These are phyloP conservation scores for Capsicum rhomboideum DNA, from an alignment of 257 asterid genomes.

Conservation along the genomic window DNA sequence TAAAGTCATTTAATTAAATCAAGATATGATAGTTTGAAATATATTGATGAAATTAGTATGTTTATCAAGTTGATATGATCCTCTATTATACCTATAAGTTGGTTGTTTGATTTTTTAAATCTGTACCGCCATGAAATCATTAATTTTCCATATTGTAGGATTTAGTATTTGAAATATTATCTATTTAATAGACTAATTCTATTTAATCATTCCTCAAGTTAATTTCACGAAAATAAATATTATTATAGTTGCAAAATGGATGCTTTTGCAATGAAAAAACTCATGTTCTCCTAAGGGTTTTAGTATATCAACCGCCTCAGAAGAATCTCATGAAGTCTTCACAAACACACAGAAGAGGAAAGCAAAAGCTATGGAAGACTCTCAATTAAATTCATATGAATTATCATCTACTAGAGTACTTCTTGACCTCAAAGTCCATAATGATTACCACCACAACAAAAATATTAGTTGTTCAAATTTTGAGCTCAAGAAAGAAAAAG, in stretches of 20 bases:
- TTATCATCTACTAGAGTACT: neutral
- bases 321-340: slow-evolving; percentile 8
- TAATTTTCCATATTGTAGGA: neutral
- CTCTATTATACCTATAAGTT: neutral
- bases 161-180: neutral
- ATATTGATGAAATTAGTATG: neutral
- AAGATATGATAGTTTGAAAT: too few species aligned
- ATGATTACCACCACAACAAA: neutral
- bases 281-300: slow-evolving; percentile 36
- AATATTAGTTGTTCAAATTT: neutral
- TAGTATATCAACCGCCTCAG: slow-evolving; percentile 22
- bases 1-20: too few species aligned
- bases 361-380: slow-evolving; percentile 4
- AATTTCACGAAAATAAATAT: neutral
- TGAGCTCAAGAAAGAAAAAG: neutral
- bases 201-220: neutral
- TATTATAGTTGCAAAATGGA: neutral
- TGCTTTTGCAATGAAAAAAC: neutral
- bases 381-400: neutral
- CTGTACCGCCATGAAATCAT: neutral
- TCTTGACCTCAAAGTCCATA: slow-evolving; percentile 34
- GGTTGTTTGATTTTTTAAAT: neutral
- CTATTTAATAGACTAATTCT: neutral
- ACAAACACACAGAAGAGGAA: neutral
- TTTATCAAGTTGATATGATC: neutral